Conservation (phyloP, 108 stramenopile species). For the Schizochytrium sp. region DNA sequence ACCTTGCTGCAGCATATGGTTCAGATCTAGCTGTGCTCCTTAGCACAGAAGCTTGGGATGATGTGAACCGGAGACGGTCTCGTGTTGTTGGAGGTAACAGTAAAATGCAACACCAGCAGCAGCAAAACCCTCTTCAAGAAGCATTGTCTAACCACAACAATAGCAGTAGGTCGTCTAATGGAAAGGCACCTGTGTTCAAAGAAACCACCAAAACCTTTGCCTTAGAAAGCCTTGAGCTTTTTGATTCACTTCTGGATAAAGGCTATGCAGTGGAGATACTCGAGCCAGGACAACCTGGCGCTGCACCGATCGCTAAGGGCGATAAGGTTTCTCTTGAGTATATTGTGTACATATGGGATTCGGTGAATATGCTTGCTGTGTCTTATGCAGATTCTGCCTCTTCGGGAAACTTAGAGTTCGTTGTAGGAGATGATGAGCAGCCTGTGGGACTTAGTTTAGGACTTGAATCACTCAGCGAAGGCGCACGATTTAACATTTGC, state of each 20-base stretch:
- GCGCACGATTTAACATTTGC: conserved; percentile 11
- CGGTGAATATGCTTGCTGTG: conserved; percentile 28
- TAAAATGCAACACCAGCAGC: background rate
- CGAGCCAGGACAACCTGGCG: background rate
- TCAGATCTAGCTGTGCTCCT: conserved; percentile 11
- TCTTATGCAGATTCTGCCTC: conserved; percentile 10
- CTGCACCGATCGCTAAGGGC: background rate
- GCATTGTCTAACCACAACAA: background rate
- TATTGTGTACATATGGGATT: conserved; percentile 49
- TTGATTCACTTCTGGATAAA: conserved; percentile 18
- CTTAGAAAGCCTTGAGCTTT: conserved; percentile 47
- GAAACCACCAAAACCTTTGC: conserved; percentile 33
- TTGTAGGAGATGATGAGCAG: conserved; percentile 22
- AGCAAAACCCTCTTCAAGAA: background rate
- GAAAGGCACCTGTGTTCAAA: background rate
- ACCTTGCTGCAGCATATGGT: conserved; percentile 14
- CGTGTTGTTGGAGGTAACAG: background rate
- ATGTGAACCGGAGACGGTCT: conserved; percentile 14
- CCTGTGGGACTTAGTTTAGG: conserved; percentile 37
- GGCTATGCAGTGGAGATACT: conserved; percentile 17
- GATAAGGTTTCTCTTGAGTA: conserved; percentile 49
- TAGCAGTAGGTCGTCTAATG: background rate
- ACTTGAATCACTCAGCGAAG: background rate
- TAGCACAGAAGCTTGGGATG: conserved; percentile 54
- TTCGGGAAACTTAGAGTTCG: background rate